These are phyloP conservation scores for Xylariaceae sp. DNA, from an alignment of 2,329 filamentous ascomycete genomes.

Conservation along the genomic window DNA sequence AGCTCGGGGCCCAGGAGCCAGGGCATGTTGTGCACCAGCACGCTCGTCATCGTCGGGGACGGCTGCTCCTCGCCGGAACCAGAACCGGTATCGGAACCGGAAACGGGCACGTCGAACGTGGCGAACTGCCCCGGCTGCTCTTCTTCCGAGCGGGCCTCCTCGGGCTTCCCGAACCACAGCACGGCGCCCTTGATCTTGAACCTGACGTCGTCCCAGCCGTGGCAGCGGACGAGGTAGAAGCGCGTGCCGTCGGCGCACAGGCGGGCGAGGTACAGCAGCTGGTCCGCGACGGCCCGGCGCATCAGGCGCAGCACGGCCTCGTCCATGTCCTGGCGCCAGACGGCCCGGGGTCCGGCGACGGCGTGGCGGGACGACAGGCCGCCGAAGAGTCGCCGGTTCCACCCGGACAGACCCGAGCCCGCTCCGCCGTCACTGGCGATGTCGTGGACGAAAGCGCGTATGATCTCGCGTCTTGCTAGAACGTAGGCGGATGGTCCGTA, in stretches of 20 bases:
- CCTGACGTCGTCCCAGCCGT: constrained; percentile 35
- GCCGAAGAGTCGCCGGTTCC: constrained; percentile 7
- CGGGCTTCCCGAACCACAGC: constrained; percentile 31
- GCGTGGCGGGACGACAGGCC: constrained; percentile 9
- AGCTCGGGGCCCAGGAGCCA: constrained; percentile 43
- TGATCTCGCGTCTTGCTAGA: constrained; percentile 25
- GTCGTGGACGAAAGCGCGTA: constrained; percentile 16
- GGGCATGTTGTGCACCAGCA: constrained; percentile 46
- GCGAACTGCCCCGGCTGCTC: constrained; percentile 31
- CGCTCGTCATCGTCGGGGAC: constrained; percentile 26
- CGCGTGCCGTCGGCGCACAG: constrained; percentile 21
- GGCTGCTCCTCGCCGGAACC: neutral
- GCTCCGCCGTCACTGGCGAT: constrained; percentile 7
- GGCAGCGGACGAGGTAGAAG: constrained; percentile 34
- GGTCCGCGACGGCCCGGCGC: constrained; percentile 37
- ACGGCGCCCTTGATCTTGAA: constrained; percentile 35
- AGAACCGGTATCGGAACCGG: too few relatives aligned
- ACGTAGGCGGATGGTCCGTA: constrained; percentile 23
- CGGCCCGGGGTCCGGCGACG: constrained; percentile 11
- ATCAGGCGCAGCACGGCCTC: constrained; percentile 42
- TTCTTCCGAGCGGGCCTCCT: constrained; percentile 1
- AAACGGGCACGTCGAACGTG: constrained; percentile 33
- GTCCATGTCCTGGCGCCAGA: constrained; percentile 51
- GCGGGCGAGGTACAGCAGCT: constrained; percentile 33
- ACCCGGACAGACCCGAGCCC: neutral